Evolutionary conservation across 306 rosid genomes (phyloP).

Genomic region (Lupinus albus): DNA sequence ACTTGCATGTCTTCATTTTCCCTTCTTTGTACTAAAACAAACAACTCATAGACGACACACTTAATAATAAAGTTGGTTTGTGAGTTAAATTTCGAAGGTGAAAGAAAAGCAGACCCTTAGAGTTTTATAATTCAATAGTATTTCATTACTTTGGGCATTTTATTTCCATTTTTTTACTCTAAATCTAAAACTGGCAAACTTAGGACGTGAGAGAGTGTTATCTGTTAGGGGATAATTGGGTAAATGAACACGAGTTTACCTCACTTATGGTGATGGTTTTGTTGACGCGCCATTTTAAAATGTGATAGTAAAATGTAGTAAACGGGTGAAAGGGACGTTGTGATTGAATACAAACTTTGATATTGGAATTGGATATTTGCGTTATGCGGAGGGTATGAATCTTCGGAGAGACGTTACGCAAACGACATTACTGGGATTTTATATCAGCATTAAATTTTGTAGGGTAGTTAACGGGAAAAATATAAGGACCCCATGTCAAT

Average conservation of each 20-base stretch:
- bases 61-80: too few species aligned
- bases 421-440: conserved; percentile 34
- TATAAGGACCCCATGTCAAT: conserved; percentile 23
- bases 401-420: conserved; percentile 50
- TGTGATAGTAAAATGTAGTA: neutral
- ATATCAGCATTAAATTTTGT: neutral
- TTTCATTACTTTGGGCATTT: too few species aligned
- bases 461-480: conserved; percentile 13
- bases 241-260: neutral
- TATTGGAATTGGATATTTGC: conserved; percentile 36
- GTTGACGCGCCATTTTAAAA: conserved; percentile 28
- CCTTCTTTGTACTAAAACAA: too few species aligned
- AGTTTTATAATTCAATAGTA: too few species aligned
- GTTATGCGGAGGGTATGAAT: conserved; percentile 34
- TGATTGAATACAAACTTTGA: conserved; percentile 3
- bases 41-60: too few species aligned
- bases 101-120: too few species aligned
- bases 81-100: too few species aligned
- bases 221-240: conserved; percentile 32
- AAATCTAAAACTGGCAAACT: too few species aligned
- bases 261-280: conserved; percentile 26
- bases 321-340: conserved; percentile 38
- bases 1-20: too few species aligned
- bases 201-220: too few species aligned
- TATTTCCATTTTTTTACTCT: too few species aligned